phyloP scores from a whole-genome alignment of 331 rosid species.

The Quercus phellos region DNA sequence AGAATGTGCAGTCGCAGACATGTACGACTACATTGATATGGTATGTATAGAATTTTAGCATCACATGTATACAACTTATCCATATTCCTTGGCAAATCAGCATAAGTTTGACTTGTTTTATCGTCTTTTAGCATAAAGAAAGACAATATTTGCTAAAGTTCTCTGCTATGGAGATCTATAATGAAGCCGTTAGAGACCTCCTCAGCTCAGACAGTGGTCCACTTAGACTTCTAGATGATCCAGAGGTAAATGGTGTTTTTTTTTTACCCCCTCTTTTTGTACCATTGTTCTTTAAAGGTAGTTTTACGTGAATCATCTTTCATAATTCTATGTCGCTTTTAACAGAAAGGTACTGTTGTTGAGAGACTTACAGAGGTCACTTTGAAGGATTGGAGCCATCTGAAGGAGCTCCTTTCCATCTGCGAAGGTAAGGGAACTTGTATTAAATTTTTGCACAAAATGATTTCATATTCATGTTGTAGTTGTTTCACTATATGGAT shows the following conservation, averaged over 20 bases:
- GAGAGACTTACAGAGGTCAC: conserved; percentile 74
- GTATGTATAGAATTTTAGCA: conserved; percentile 21
- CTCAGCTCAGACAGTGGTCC: conserved; percentile 39
- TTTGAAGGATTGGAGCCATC: conserved; percentile 47
- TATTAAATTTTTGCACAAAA: not conserved
- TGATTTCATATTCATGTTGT: not conserved
- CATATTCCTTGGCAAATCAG: conserved; percentile 3
- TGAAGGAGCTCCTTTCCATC: conserved; percentile 52
- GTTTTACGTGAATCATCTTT: conserved; percentile 22
- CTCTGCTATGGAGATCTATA: conserved; percentile 89
- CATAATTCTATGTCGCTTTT: conserved; percentile 3
- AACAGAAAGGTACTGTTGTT: conserved; percentile 72
- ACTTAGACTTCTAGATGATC: conserved; percentile 78
- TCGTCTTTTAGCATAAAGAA: conserved; percentile 46
- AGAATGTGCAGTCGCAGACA: conserved; percentile 58
- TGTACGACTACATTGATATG: conserved; percentile 53
- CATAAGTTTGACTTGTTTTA: conserved; percentile 21
- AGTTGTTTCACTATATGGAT: not conserved
- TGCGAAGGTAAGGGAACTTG: conserved; percentile 51
- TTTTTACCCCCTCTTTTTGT: not conserved
- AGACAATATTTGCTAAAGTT: conserved; percentile 65
- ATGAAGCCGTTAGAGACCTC: conserved; percentile 80
- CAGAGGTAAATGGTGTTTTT: conserved; percentile 48
- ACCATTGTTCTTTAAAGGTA: not conserved
- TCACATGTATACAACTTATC: not conserved